phyloP scores from a whole-genome alignment of 805 yeast species.

The Wickerhamomyces strasburgensis region DNA sequence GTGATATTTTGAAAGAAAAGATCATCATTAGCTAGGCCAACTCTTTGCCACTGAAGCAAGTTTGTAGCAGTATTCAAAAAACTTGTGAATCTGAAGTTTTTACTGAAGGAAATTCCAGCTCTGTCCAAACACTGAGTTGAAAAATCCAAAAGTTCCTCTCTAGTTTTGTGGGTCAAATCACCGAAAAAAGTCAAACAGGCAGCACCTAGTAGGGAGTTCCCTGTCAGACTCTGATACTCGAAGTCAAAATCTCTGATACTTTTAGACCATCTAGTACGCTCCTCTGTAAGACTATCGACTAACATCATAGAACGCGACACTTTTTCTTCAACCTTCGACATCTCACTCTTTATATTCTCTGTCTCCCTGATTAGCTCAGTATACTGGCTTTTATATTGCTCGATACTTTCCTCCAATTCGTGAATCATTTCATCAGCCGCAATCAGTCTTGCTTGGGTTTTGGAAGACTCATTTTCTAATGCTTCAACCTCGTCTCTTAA shows the following conservation, averaged over 20 bases:
- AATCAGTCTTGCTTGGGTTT: constrained; percentile 60
- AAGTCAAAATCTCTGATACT: constrained; percentile 47
- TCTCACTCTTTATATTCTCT: constrained; percentile 68
- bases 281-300: constrained; percentile 58
- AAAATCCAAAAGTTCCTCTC: constrained; percentile 31
- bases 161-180: constrained; percentile 40
- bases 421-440: constrained; percentile 80
- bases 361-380: constrained; percentile 73
- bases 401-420: constrained; percentile 70
- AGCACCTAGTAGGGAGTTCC: constrained; percentile 62
- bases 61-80: constrained; percentile 38
- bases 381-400: constrained; percentile 59
- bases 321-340: constrained; percentile 54
- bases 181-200: constrained; percentile 63
- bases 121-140: constrained; percentile 35
- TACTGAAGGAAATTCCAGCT: constrained; percentile 36
- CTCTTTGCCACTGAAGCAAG: constrained; percentile 44
- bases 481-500: constrained; percentile 55
- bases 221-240: constrained; percentile 46
- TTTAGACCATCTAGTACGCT: constrained; percentile 69
- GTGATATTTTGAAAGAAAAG: constrained; percentile 59
- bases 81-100: constrained; percentile 29
- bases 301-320: constrained; percentile 59
- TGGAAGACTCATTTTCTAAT: constrained; percentile 56
- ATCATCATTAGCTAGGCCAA: constrained; percentile 54